Percentiles rank a stretch among this genome's conserved stretches.
These are phyloP conservation scores for Heimioporus sp. DNA, from an alignment of 768 basidiomycete genomes.

Conservation along the genomic window DNA sequence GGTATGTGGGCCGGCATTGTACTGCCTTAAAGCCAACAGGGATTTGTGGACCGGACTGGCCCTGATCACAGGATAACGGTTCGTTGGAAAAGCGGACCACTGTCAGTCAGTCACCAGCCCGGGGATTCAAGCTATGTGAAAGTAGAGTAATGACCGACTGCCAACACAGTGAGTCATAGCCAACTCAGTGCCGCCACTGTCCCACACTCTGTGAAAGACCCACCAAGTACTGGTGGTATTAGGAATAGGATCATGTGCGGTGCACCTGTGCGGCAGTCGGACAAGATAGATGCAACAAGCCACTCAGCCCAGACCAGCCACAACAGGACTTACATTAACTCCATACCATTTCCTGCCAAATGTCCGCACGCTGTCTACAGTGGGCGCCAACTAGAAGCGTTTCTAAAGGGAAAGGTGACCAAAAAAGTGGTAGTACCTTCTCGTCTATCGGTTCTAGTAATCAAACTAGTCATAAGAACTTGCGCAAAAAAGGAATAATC, in stretches of 20 bases:
- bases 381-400: conserved; percentile 7
- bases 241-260: background rate
- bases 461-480: conserved; percentile 15
- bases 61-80: background rate
- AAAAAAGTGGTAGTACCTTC: conserved; percentile 5
- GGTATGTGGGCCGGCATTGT: background rate
- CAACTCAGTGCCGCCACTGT: background rate
- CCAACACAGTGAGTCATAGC: background rate
- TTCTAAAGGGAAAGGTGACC: conserved; percentile 13
- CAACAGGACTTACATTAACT: too few relatives aligned
- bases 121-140: background rate
- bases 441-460: conserved; percentile 27
- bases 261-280: too few relatives aligned
- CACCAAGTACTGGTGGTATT: background rate
- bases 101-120: too few relatives aligned
- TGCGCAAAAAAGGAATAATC: conserved; percentile 38
- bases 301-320: too few relatives aligned
- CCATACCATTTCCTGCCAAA: conserved; percentile 8
- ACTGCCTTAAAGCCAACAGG: background rate
- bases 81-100: too few relatives aligned
- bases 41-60: background rate
- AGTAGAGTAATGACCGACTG: background rate
- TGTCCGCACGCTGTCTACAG: conserved; percentile 16
- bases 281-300: too few relatives aligned
- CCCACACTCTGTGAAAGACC: background rate